Conservation (phyloP, 495 filamentous ascomycete species). For the Aspergillus affinis region DNA sequence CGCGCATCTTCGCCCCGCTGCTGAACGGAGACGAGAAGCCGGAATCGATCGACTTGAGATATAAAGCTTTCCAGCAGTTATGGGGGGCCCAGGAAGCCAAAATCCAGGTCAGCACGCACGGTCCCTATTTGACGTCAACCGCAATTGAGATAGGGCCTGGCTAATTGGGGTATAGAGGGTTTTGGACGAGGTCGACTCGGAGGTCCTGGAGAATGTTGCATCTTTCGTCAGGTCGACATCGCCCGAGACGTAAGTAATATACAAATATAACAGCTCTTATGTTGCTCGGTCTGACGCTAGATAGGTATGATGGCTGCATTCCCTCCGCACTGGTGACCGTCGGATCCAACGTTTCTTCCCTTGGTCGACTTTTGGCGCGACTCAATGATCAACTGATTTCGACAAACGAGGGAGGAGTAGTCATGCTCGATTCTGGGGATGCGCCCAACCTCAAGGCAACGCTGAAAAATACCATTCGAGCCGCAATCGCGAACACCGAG, state of each 20-base stretch:
- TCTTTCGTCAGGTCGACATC: constrained; percentile 61
- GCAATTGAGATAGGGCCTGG: neutral
- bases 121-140: neutral
- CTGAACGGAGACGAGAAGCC: constrained; percentile 60
- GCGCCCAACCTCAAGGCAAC: constrained; percentile 78
- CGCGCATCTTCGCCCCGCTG: constrained; percentile 56
- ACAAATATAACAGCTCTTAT: neutral
- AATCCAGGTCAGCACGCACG: constrained; percentile 59
- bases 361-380: constrained; percentile 65
- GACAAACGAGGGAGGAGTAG: constrained; percentile 51
- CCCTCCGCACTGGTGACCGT: constrained; percentile 80
- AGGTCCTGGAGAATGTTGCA: constrained; percentile 64
- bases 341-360: constrained; percentile 82
- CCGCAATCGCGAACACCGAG: constrained; percentile 59
- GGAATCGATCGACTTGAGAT: constrained; percentile 52
- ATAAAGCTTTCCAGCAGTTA: constrained; percentile 59
- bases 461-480: constrained; percentile 80
- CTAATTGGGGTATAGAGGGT: constrained; percentile 28
- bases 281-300: constrained; percentile 16
- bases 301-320: constrained; percentile 53
- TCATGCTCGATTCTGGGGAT: constrained; percentile 76
- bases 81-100: constrained; percentile 68
- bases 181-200: constrained; percentile 47
- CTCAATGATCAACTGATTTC: constrained; percentile 56
- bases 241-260: constrained; percentile 37